Evolutionary conservation across 2,329 filamentous ascomycete species (phyloP), one percentile per base, ranked within the genome.

Genomic region (Aspergillus caelatus): DNA sequence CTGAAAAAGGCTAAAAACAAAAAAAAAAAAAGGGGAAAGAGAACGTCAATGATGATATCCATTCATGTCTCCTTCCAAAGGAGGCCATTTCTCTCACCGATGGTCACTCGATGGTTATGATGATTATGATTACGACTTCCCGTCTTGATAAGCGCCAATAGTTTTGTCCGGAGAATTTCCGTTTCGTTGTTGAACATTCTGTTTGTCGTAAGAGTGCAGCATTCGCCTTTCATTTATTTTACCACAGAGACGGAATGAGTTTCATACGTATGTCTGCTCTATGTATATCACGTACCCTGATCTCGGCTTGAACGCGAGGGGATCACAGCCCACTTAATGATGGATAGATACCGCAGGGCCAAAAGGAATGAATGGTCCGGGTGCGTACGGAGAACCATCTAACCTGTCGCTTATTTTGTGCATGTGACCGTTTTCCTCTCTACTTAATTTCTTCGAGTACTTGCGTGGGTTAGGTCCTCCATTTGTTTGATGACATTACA

Each of bases 221-320:
- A n/a, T 50, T 32, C 14, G 21, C 46, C 26, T 30, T 30, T 16
- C 48, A 7, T 52, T 12, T 2, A 32, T n/a, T 32, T 32, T 52
- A n/a, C 48, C 9, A 9, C 28, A 50, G 23, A 28, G 46, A 14
- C 45, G 45, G 45, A 12, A 48, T 28, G 21, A 19, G 23, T 48
- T 12, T 41, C 54, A 39, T 19, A 57, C 32, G 14, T 28, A 14
- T 30, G 26, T 21, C 5, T 23, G 6, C 6, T 57, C 12, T 28
- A 58, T 28, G 19, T 43, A 43, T 28, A 58, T 41, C 39, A 58
- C n/a, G 23, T 45, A n/a, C 23, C 26, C 59, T 43, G 21, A 45
- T 21, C 30, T 57, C 34, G 50, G 50, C 26, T 54, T 63, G 58
- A 63, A 63, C 62, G 61, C 54, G 58, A 63, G 62, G 62, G 58